These are phyloP conservation scores for Ilyonectria destructans DNA, from an alignment of 2,329 filamentous ascomycete genomes.

Conservation along the genomic window DNA sequence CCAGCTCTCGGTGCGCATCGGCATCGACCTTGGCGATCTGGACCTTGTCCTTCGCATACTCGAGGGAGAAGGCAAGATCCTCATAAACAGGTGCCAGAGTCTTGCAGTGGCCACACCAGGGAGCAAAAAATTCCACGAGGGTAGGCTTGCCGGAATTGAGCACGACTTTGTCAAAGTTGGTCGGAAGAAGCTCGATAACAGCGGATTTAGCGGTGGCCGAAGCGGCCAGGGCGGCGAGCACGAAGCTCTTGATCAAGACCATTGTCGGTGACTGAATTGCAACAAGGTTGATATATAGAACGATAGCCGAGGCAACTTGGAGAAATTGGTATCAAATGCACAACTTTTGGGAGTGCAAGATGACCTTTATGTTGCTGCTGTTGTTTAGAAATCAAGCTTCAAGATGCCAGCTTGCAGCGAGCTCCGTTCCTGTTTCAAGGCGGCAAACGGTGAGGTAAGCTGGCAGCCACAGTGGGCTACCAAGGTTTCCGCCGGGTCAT, in stretches of 20 bases:
- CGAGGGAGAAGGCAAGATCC: conserved; percentile 84
- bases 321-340: conserved; percentile 25
- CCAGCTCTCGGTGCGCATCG: conserved; percentile 87
- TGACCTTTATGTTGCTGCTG: conserved; percentile 27
- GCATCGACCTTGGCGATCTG: conserved; percentile 97
- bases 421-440: conserved; percentile 32
- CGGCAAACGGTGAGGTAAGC: conserved; percentile 41
- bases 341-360: conserved; percentile 25
- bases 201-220: conserved; percentile 80
- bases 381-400: conserved; percentile 48
- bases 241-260: conserved; percentile 74
- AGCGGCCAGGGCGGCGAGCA: conserved; percentile 70
- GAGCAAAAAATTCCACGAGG: conserved; percentile 97
- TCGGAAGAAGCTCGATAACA: conserved; percentile 90
- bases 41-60: conserved; percentile 80
- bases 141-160: conserved; percentile 94
- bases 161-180: conserved; percentile 93
- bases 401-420: conserved; percentile 54
- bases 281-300: conserved; percentile 9
- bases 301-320: background rate
- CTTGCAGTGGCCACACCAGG: conserved; percentile 99
- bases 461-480: conserved; percentile 25
- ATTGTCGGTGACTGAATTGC: conserved; percentile 55
- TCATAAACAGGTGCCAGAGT: conserved; percentile 95
- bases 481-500: no score